A percentile compares a stretch with the other conserved stretches of the same genome.
Evolutionary conservation across 192 early-diverging fungal genomes (phyloP).

Genomic region (Backusella westeae): DNA sequence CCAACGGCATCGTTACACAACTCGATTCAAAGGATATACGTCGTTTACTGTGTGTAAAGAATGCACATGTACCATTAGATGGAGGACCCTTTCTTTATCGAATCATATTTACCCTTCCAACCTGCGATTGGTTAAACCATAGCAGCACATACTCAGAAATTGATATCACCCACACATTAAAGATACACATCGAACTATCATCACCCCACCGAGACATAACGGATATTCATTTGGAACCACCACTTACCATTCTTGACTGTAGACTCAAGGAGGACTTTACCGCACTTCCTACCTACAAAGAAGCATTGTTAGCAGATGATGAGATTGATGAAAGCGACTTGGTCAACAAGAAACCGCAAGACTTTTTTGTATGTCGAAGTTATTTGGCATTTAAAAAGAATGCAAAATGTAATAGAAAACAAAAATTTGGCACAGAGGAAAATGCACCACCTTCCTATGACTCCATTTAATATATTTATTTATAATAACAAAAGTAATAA

Average conservation of each 20-base stretch:
- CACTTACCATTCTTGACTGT: slow-evolving; percentile 29
- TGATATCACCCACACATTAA: slow-evolving; percentile 17
- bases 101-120: slow-evolving; percentile 25
- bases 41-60: slow-evolving; percentile 8
- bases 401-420: neutral
- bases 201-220: neutral
- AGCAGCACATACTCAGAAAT: slow-evolving; percentile 26
- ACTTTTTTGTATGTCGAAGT: slow-evolving; percentile 25
- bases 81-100: slow-evolving; percentile 13
- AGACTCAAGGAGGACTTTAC: slow-evolving; percentile 31
- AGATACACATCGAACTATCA: slow-evolving; percentile 27
- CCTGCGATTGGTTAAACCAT: slow-evolving; percentile 28
- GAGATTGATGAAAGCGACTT: neutral
- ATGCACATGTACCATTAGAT: slow-evolving; percentile 20
- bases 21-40: slow-evolving; percentile 5
- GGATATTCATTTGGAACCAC: slow-evolving; percentile 22
- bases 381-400: slow-evolving; percentile 26
- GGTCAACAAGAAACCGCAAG: neutral
- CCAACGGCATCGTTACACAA: neutral
- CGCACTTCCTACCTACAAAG: slow-evolving; percentile 26
- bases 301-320: neutral
- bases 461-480: neutral
- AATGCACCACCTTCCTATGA: slow-evolving; percentile 4
- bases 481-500: neutral
- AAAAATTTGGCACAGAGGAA: neutral